Percentiles rank a stretch among this genome's conserved stretches.
Evolutionary conservation across 495 filamentous ascomycete species (phyloP).

Genomic region (Pyronema omphalodes): DNA sequence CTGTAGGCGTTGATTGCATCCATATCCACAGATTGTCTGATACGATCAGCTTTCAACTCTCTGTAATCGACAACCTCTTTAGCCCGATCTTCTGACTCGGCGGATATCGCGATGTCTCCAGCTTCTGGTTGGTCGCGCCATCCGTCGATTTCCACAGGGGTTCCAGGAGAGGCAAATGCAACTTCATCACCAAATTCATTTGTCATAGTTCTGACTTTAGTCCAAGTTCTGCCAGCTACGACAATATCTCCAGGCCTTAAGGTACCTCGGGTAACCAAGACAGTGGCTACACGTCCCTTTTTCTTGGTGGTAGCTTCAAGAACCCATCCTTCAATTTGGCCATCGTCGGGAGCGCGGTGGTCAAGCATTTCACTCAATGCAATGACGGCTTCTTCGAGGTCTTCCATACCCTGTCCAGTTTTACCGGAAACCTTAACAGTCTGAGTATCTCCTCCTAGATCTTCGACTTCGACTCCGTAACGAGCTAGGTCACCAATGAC

Average conservation of each 20-base stretch:
- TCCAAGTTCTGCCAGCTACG: conserved; percentile 73
- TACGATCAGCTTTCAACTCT: conserved; percentile 40
- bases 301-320: conserved; percentile 83
- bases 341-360: conserved; percentile 58
- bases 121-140: conserved; percentile 87
- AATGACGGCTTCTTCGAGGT: conserved; percentile 76
- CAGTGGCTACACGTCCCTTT: conserved; percentile 70
- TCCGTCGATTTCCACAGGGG: conserved; percentile 78
- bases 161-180: conserved; percentile 61
- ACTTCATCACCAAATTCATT: conserved; percentile 70
- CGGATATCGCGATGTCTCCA: conserved; percentile 74
- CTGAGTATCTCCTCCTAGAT: conserved; percentile 88
- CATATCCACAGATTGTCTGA: conserved; percentile 41
- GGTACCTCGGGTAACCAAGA: conserved; percentile 75
- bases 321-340: conserved; percentile 79
- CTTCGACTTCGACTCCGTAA: conserved; percentile 83
- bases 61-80: conserved; percentile 67
- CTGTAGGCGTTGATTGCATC: conserved; percentile 58
- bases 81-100: conserved; percentile 56
- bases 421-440: conserved; percentile 81
- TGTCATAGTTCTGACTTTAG: conserved; percentile 58
- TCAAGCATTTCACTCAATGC: conserved; percentile 77
- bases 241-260: conserved; percentile 64
- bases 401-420: conserved; percentile 79
- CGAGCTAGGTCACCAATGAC: conserved; percentile 75